phyloP scores from a whole-genome alignment of 345 rosid genomes.

The Leavenworthia alabamica region DNA sequence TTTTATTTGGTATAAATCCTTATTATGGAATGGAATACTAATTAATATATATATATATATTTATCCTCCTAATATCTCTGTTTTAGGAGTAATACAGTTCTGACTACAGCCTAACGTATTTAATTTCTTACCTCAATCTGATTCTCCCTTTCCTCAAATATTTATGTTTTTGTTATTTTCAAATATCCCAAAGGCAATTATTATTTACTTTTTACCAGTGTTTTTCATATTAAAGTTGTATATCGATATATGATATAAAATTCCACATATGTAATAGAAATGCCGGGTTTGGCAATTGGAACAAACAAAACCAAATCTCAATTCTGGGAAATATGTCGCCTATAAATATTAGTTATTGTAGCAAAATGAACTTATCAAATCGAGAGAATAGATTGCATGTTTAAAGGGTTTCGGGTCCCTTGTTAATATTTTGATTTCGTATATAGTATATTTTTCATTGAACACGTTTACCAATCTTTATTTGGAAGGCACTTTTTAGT shows the following conservation, averaged over 20 bases:
- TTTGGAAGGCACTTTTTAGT: conserved; percentile 24
- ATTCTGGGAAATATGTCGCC: conserved; percentile 23
- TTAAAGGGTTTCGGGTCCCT: conserved; percentile 30
- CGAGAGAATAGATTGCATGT: conserved; percentile 23
- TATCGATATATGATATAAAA: not conserved
- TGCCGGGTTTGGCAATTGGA: conserved; percentile 27
- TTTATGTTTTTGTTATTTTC: not conserved
- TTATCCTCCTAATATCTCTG: not conserved
- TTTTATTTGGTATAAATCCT: too few species aligned
- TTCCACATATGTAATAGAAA: conserved; percentile 23
- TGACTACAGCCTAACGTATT: not conserved
- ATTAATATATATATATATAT: too few species aligned
- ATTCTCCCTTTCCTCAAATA: not conserved
- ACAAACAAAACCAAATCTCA: conserved; percentile 16
- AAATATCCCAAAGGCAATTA: not conserved
- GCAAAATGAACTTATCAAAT: not conserved
- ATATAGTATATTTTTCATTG: not conserved
- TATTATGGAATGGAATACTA: not conserved
- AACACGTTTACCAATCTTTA: conserved; percentile 26
- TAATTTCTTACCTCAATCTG: not conserved
- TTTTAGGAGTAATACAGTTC: not conserved
- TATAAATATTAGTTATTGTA: not conserved
- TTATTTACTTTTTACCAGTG: not conserved
- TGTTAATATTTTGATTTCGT: too few species aligned
- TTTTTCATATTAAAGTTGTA: not conserved